A percentile compares a stretch with the other conserved stretches of the same genome.
Conservation (phyloP, 1,284 basidiomycete species). For the Pterula multifida region DNA sequence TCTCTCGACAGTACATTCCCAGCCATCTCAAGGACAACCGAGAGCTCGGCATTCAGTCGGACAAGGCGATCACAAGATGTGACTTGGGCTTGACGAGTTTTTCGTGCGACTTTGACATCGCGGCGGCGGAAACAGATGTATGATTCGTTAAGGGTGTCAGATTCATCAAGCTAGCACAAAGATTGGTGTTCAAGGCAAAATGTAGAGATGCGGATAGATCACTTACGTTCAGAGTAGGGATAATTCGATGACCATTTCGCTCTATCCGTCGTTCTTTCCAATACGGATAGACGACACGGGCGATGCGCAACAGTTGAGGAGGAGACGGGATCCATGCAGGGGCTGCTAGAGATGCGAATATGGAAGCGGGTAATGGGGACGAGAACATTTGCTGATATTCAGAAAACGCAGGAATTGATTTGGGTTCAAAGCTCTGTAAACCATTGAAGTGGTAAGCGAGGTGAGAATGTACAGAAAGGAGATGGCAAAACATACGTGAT, state of each 20-base stretch:
- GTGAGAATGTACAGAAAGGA: background rate
- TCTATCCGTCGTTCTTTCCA: conserved; percentile 73
- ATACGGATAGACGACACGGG: conserved; percentile 64
- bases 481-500: conserved; percentile 34
- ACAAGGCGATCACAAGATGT: conserved; percentile 82
- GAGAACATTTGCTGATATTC: conserved; percentile 71
- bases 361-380: conserved; percentile 37
- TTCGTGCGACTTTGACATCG: conserved; percentile 89
- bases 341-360: conserved; percentile 51
- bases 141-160: conserved; percentile 83
- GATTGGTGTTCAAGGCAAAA: conserved; percentile 7
- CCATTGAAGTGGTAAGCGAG: too few species aligned
- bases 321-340: conserved; percentile 53
- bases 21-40: conserved; percentile 63
- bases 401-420: conserved; percentile 65
- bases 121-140: conserved; percentile 97
- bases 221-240: conserved; percentile 70
- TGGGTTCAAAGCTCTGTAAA: conserved; percentile 28
- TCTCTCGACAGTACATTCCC: conserved; percentile 64
- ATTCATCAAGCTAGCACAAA: conserved; percentile 68
- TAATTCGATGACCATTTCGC: conserved; percentile 67
- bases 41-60: conserved; percentile 70
- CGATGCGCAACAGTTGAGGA: conserved; percentile 45
- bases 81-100: conserved; percentile 86
- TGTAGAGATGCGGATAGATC: background rate